phyloP scores from a whole-genome alignment of 371 early-diverging fungal species.

The Mortierella sp. region DNA sequence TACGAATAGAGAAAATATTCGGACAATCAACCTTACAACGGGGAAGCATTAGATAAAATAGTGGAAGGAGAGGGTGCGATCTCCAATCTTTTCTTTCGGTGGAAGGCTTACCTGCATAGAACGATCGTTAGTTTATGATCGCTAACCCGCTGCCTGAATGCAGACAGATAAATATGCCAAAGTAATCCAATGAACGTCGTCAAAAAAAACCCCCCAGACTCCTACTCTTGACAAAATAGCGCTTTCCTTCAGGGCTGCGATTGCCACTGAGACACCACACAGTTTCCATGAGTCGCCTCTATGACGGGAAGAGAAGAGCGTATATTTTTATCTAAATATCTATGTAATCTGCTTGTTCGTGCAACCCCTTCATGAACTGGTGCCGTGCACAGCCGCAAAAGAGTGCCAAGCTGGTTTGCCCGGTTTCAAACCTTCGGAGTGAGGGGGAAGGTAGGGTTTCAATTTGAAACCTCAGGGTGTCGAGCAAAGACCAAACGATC shows the following conservation, averaged over 20 bases:
- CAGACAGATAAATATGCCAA: no score
- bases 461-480: neutral
- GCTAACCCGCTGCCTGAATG: no score
- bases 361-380: neutral
- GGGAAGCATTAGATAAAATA: neutral
- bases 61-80: neutral
- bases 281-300: neutral
- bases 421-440: neutral
- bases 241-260: no score
- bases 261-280: no score
- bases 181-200: no score
- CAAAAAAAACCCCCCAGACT: no score
- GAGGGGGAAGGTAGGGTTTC: no score
- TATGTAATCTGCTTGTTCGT: neutral
- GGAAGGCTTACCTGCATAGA: neutral
- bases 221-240: no score
- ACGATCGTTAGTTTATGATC: no score
- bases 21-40: neutral
- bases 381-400: neutral
- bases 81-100: neutral
- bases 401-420: neutral
- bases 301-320: neutral
- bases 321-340: neutral
- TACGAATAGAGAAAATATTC: no score
- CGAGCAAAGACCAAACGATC: neutral